These are phyloP conservation scores for Synchytrium microbalum DNA, from an alignment of 371 early-diverging fungal genomes.

Conservation along the genomic window DNA sequence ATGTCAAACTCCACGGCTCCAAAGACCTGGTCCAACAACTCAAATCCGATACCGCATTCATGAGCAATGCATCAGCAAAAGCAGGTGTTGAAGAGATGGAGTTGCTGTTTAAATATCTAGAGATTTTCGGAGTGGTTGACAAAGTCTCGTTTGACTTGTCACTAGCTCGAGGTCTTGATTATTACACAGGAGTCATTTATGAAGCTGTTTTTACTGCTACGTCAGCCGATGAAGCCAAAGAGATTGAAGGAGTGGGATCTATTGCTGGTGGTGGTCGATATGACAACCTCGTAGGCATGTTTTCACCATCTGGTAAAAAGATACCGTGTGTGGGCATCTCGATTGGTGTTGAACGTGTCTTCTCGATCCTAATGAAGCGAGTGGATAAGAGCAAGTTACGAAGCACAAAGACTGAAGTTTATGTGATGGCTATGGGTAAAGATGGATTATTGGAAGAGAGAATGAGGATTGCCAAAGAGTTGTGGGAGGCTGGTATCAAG, in stretches of 20 bases:
- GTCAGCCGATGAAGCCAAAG: slow-evolving; percentile 39
- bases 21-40: slow-evolving; percentile 70
- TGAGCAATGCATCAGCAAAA: slow-evolving; percentile 60
- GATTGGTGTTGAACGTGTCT: slow-evolving; percentile 97
- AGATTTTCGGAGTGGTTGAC: slow-evolving; percentile 66
- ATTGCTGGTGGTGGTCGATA: slow-evolving; percentile 99
- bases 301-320: slow-evolving; percentile 53
- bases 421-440: slow-evolving; percentile 71
- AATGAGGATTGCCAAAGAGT: slow-evolving; percentile 71
- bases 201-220: slow-evolving; percentile 77
- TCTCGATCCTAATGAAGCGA: slow-evolving; percentile 69
- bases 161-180: slow-evolving; percentile 97
- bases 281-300: slow-evolving; percentile 96
- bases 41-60: slow-evolving; percentile 52
- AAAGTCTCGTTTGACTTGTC: slow-evolving; percentile 86
- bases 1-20: slow-evolving; percentile 74
- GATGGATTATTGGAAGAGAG: slow-evolving; percentile 89
- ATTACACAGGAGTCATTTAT: slow-evolving; percentile 99
- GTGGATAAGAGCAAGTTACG: slow-evolving; percentile 53
- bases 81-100: slow-evolving; percentile 86
- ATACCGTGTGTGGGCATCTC: slow-evolving; percentile 98
- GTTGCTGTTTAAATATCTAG: slow-evolving; percentile 77
- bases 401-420: slow-evolving; percentile 78
- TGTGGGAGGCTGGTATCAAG: slow-evolving; percentile 85
- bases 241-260: slow-evolving; percentile 89